These are phyloP conservation scores for Fusarium robinianum DNA, from an alignment of 2,329 filamentous ascomycete species.

Conservation along the genomic window DNA sequence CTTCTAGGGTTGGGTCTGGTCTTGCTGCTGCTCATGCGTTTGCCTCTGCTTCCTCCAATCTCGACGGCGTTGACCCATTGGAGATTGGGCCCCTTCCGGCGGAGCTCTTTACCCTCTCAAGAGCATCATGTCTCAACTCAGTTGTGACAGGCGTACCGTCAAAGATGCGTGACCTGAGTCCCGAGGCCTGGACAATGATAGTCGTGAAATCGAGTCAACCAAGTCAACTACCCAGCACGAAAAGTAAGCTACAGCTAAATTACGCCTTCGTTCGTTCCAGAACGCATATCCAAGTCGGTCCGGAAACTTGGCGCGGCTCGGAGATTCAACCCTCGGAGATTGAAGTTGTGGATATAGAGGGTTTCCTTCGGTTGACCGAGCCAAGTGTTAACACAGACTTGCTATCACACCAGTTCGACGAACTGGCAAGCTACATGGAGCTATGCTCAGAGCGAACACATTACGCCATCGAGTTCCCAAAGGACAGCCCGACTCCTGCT, in stretches of 20 bases:
- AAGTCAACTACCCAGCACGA: neutral
- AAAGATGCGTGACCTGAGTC: conserved; percentile 10
- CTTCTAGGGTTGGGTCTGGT: neutral
- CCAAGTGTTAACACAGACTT: conserved; percentile 1
- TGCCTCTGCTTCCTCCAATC: conserved; percentile 1
- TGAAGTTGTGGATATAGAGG: conserved; percentile 7
- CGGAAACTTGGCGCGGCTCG: neutral
- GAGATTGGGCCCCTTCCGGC: conserved; percentile 14
- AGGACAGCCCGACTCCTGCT: too few relatives aligned
- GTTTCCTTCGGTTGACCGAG: conserved; percentile 6
- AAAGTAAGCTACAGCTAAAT: neutral
- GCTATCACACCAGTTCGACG: conserved; percentile 1
- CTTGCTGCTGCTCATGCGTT: conserved; percentile 11
- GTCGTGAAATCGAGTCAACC: neutral
- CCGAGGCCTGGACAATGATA: conserved; percentile 11
- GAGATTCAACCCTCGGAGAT: neutral
- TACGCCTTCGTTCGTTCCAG: conserved; percentile 14
- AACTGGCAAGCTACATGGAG: too few relatives aligned
- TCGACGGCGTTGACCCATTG: neutral
- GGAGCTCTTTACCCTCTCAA: neutral
- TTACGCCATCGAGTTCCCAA: too few relatives aligned
- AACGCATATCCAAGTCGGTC: neutral
- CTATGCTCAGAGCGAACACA: too few relatives aligned
- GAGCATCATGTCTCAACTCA: neutral
- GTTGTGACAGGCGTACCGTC: neutral